Conservation (phyloP, 805 yeast genomes). For the Wickerhamomyces kurtzmanii region DNA sequence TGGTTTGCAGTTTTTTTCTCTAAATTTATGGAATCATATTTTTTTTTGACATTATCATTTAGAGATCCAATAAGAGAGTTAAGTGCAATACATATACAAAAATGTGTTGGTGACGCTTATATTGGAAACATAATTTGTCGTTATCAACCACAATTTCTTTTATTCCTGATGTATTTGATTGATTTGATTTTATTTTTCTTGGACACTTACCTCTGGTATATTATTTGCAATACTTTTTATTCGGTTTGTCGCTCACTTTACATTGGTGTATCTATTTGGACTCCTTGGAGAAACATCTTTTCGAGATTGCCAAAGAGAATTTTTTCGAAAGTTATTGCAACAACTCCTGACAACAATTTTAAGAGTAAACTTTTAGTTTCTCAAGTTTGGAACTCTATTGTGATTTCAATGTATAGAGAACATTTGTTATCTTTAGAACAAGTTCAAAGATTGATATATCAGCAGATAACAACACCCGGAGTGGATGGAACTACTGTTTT, state of each 20-base stretch:
- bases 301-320: slow-evolving; percentile 71
- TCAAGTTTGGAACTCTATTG: slow-evolving; percentile 77
- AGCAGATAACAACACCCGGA: slow-evolving; percentile 15
- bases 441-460: slow-evolving; percentile 56
- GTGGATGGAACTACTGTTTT: slow-evolving; percentile 30
- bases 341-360: slow-evolving; percentile 20
- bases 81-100: slow-evolving; percentile 38
- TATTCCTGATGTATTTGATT: slow-evolving; percentile 43
- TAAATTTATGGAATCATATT: slow-evolving; percentile 70
- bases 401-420: slow-evolving; percentile 74
- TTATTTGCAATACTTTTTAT: slow-evolving; percentile 66
- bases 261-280: slow-evolving; percentile 75
- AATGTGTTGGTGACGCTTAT: slow-evolving; percentile 54
- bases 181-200: slow-evolving; percentile 64
- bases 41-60: slow-evolving; percentile 62
- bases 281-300: slow-evolving; percentile 82
- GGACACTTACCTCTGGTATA: slow-evolving; percentile 83
- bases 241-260: slow-evolving; percentile 65
- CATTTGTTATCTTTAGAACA: slow-evolving; percentile 69
- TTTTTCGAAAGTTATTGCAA: slow-evolving; percentile 49
- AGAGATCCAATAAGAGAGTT: slow-evolving; percentile 68
- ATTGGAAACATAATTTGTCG: slow-evolving; percentile 44
- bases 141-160: slow-evolving; percentile 45
- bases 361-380: slow-evolving; percentile 50
- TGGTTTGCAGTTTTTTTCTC: slow-evolving; percentile 62